Percentiles rank a stretch among this genome's conserved stretches.
phyloP scores from a whole-genome alignment of 306 rosid genomes.

The Glycine soja region DNA sequence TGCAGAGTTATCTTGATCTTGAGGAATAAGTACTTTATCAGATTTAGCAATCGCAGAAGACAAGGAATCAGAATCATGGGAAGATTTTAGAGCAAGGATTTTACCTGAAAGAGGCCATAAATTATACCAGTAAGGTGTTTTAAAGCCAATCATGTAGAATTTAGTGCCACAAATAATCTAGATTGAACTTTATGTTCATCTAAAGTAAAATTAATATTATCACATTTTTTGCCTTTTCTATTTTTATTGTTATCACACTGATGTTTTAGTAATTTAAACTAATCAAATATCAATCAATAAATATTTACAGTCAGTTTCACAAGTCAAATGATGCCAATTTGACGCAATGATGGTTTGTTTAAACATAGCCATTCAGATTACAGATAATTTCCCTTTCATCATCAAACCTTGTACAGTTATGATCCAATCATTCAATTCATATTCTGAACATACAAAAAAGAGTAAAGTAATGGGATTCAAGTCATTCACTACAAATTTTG shows the following conservation, averaged over 20 bases:
- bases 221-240: conserved; percentile 33
- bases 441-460: conserved; percentile 23
- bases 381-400: conserved; percentile 22
- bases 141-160: conserved; percentile 7
- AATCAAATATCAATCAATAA: conserved; percentile 4
- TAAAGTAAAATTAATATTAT: not conserved
- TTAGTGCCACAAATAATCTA: conserved; percentile 26
- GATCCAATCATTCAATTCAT: conserved; percentile 38
- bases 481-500: conserved; percentile 3
- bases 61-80: conserved; percentile 69
- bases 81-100: conserved; percentile 62
- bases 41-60: conserved; percentile 73
- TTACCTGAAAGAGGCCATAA: conserved; percentile 66
- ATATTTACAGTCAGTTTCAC: conserved; percentile 27
- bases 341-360: not conserved
- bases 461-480: not conserved
- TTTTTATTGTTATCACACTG: conserved; percentile 33
- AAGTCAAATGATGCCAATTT: conserved; percentile 34
- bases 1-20: conserved; percentile 62
- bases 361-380: conserved; percentile 30
- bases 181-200: conserved; percentile 42
- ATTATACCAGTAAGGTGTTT: conserved; percentile 29
- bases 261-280: not conserved
- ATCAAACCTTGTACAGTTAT: conserved; percentile 15
- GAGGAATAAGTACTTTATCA: conserved; percentile 76